A percentile compares a stretch with the other conserved stretches of the same genome.
Evolutionary conservation across 2,329 filamentous ascomycete species (phyloP).

Genomic region (Fusarium subglutinans): DNA sequence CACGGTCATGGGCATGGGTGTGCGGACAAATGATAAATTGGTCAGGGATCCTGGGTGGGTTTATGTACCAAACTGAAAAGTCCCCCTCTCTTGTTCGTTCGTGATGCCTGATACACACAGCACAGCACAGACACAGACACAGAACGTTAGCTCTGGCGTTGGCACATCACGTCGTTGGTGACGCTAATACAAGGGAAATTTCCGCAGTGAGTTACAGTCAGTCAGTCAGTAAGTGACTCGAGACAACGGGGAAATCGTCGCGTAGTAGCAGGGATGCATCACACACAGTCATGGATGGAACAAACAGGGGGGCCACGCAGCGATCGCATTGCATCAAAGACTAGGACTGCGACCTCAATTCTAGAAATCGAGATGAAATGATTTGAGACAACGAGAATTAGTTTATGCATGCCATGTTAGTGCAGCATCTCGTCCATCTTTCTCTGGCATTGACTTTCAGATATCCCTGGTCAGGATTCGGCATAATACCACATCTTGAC

Average conservation of each 20-base stretch:
- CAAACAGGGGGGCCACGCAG: slow-evolving; percentile 28
- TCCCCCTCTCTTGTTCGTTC: not conserved
- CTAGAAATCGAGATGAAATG: slow-evolving; percentile 5
- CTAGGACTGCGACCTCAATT: slow-evolving; percentile 5
- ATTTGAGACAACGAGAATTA: not conserved
- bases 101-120: not conserved
- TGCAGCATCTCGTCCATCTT: slow-evolving; percentile 2
- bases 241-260: slow-evolving; percentile 1
- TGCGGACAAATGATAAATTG: slow-evolving; percentile 34
- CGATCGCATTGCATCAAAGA: slow-evolving; percentile 28
- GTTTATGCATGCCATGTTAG: slow-evolving; percentile 1
- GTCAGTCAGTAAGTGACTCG: not conserved
- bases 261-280: slow-evolving; percentile 25
- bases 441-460: not conserved
- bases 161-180: not conserved
- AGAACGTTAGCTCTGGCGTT: not conserved
- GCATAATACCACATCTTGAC: slow-evolving; percentile 13
- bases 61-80: not conserved
- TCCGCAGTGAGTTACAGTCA: not conserved
- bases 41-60: slow-evolving; percentile 29
- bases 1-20: slow-evolving; percentile 13
- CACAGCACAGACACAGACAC: not conserved
- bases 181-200: slow-evolving; percentile 27
- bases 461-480: not conserved
- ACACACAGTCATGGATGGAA: not conserved